Evolutionary conservation across 2,329 filamentous ascomycete species (phyloP), one percentile per base, ranked within the genome.

Genomic region (Xenosphaeropsis pyriputrescens): DNA sequence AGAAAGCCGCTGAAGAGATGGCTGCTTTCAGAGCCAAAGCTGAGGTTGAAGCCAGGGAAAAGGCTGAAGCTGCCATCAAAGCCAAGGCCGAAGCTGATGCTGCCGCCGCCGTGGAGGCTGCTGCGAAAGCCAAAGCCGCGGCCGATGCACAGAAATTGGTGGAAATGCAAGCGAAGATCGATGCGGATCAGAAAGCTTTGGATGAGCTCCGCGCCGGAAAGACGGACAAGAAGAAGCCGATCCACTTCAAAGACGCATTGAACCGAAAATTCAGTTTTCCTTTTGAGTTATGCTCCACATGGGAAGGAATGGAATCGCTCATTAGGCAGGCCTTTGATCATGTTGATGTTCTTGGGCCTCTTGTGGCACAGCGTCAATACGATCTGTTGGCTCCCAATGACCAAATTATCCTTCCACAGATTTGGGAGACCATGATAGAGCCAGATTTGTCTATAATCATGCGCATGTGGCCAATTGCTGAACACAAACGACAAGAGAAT

Each of bases 221-320:
- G 16, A 60, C 63, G 5, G 67, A 64, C 5, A 61, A 63, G 40
- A 66, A 68, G 42, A 57, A 71, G 49, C 84, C 83, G 2, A 84
- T 94, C 56, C 79, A 79, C 47, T 93, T 93, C 63, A 93, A 93
- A 59, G 88, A 95, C 55, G 86, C 86, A 1, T 76, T 95, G 13
- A 84, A 85, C 22, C 72, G 88, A 47, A 94, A 93, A 57, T 95
- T 93, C 57, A 91, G 76, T 59, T 94, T 95, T 52, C 88, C 88
- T 2, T 94, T 79, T 60, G 75, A 88, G 45, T 58, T 93, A 19
- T 94, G 86, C 58, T 75, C 77, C 51, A 91, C 79, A 2, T 93
- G 85, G 85, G 64, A 88, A 80, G 82, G 82, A 14, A 89, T 91
- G 82, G 82, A 89, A 56, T 79, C 85, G 34, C 68, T 91, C 29